These are phyloP conservation scores for Mrakia gelida DNA, from an alignment of 768 basidiomycete genomes.

Conservation along the genomic window DNA sequence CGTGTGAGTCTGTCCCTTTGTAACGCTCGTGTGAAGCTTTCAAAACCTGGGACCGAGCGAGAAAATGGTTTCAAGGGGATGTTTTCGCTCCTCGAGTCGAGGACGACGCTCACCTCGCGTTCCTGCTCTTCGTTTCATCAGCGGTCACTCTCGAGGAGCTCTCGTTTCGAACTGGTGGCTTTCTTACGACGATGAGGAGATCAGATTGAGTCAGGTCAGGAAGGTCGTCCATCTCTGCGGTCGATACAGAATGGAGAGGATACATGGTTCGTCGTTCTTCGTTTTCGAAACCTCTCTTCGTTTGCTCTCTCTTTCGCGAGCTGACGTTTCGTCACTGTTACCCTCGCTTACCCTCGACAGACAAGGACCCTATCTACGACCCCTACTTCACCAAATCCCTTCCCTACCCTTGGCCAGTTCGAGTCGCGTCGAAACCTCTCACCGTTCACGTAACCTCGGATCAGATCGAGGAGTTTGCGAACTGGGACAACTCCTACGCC, in stretches of 20 bases:
- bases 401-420: conserved; percentile 59
- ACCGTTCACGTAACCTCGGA: conserved; percentile 55
- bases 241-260: conserved; percentile 64
- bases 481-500: conserved; percentile 63
- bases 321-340: neutral
- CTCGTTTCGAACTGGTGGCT: conserved; percentile 67
- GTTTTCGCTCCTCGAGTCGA: neutral
- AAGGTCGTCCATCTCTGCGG: conserved; percentile 71
- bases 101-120: neutral
- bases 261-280: neutral
- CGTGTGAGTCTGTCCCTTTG: conserved; percentile 42
- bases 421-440: conserved; percentile 62
- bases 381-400: conserved; percentile 57
- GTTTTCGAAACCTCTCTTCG: neutral
- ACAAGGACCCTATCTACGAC: conserved; percentile 47
- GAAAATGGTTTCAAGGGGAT: neutral
- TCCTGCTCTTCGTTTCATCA: neutral
- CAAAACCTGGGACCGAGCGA: neutral
- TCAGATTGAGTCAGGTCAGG: neutral
- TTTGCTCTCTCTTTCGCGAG: neutral
- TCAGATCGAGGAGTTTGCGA: conserved; percentile 60
- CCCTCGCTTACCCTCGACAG: conserved; percentile 31
- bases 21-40: too few species aligned
- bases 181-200: conserved; percentile 52
- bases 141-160: conserved; percentile 71